Base-by-base conservation (phyloP, 805 yeast species). In the Candida tibetensis region DNA sequence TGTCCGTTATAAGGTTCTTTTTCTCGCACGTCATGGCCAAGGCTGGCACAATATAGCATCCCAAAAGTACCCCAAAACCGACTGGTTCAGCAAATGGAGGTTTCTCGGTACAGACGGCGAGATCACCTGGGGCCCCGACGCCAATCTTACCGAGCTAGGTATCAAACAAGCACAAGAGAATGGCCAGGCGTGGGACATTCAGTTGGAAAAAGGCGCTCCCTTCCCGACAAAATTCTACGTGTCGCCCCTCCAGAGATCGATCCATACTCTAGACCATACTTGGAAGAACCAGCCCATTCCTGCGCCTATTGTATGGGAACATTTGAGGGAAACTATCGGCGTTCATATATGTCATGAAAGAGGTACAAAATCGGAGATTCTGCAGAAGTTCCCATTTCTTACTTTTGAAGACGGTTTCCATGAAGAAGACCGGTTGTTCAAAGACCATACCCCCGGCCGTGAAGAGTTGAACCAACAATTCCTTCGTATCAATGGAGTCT, bases 11-110 rank as follows among this genome's bases (percentile, higher is more conserved):
- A 57, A 56, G 39, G 36, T 54, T 23, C 28, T 57, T 23, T 46
- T 51, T 28, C 47, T 57, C 32, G 60, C 59, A 14, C 44, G 61
- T 15, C 61, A 57, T 31, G 61, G 61, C 25, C 57, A 57, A 32
- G 61, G 61, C 8, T 55, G 45, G 49, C 61, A 55, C 40, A 57
- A 57, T 23, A 37, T 45, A 6, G 48, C 49, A 10, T 51, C 49
- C 18, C 51, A 46, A 17, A 48, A 54, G 42, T 55, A 53, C 38
- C 49, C 56, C 23, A 37, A 46, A 13, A 47, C 44, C 6, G 52
- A 44, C 2, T 57, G 61, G 61, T 28, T 48, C 36, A 41, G 32
- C 3, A 55, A 54, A 32, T 57, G 59, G 59, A 31, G 45, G 19
- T 38, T 31, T 9, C 35, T 51, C 38, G 57, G 58, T 12, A 46